Percentiles rank a stretch among this genome's conserved stretches.
Evolutionary conservation across 2,329 filamentous ascomycete species (phyloP).

Genomic region (Catunica adiposa): DNA sequence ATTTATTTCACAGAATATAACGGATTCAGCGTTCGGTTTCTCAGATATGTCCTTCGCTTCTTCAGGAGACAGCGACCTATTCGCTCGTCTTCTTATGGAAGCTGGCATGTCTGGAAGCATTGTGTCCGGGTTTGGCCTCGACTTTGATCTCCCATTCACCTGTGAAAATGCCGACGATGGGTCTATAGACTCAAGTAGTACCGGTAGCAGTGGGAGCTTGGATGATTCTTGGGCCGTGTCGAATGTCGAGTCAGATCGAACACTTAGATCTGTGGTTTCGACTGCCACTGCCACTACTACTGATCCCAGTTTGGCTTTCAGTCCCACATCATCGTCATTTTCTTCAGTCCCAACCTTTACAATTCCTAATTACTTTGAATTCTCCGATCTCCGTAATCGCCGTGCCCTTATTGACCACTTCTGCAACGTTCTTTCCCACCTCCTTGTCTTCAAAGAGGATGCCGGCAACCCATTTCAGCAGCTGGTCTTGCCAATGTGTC

Average conservation of each 20-base stretch:
- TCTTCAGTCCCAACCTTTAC: constrained; percentile 22
- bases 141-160: constrained; percentile 8
- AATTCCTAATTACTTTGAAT: constrained; percentile 38
- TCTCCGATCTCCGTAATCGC: constrained; percentile 36
- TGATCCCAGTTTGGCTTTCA: neutral
- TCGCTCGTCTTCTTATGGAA: constrained; percentile 16
- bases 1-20: neutral
- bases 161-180: constrained; percentile 8
- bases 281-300: neutral
- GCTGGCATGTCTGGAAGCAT: neutral
- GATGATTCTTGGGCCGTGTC: neutral
- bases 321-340: neutral
- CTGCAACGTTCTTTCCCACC: constrained; percentile 44
- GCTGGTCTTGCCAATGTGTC: constrained; percentile 42
- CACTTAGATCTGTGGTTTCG: too few relatives aligned
- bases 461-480: constrained; percentile 46
- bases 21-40: neutral
- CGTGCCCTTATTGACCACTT: constrained; percentile 45
- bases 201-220: constrained; percentile 6
- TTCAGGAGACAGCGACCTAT: constrained; percentile 21
- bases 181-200: constrained; percentile 8
- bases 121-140: constrained; percentile 2
- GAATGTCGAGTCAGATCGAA: too few relatives aligned
- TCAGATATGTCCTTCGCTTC: neutral
- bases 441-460: constrained; percentile 49